Conservation (phyloP, 495 filamentous ascomycete species). For the Neurospora terricola region DNA sequence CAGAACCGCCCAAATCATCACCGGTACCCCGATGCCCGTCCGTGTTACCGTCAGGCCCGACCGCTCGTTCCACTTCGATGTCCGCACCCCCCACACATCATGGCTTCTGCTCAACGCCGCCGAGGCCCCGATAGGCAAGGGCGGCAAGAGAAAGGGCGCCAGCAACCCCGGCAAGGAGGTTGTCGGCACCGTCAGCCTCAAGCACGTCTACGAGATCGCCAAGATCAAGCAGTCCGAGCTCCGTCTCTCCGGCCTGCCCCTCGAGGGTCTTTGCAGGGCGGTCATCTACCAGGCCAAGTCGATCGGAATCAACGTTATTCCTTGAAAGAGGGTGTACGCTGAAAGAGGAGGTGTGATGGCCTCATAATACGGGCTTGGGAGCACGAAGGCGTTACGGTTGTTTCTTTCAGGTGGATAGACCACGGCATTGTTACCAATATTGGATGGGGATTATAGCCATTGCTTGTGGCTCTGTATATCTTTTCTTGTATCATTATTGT, state of each 20-base stretch:
- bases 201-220: conserved; percentile 97
- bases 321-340: conserved; percentile 31
- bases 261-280: conserved; percentile 75
- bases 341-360: not conserved
- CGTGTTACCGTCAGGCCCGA: conserved; percentile 88
- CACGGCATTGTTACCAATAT: not conserved
- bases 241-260: conserved; percentile 64
- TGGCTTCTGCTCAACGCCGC: conserved; percentile 82
- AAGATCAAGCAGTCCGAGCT: conserved; percentile 86
- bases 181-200: conserved; percentile 75
- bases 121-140: conserved; percentile 56
- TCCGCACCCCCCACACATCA: conserved; percentile 86
- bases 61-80: conserved; percentile 83
- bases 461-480: conserved; percentile 2
- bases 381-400: conserved; percentile 19
- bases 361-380: not conserved
- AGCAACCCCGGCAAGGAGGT: conserved; percentile 67
- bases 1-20: conserved; percentile 71
- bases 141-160: conserved; percentile 69
- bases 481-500: conserved; percentile 3
- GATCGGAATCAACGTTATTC: conserved; percentile 71
- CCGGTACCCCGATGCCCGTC: conserved; percentile 80
- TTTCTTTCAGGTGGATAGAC: conserved; percentile 6
- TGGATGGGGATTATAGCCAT: not conserved
- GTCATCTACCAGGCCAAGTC: conserved; percentile 84